A percentile compares a stretch with the other conserved stretches of the same genome.
These are phyloP conservation scores for Pyrenochaeta sp. DNA, from an alignment of 2,329 filamentous ascomycete genomes.

Conservation along the genomic window DNA sequence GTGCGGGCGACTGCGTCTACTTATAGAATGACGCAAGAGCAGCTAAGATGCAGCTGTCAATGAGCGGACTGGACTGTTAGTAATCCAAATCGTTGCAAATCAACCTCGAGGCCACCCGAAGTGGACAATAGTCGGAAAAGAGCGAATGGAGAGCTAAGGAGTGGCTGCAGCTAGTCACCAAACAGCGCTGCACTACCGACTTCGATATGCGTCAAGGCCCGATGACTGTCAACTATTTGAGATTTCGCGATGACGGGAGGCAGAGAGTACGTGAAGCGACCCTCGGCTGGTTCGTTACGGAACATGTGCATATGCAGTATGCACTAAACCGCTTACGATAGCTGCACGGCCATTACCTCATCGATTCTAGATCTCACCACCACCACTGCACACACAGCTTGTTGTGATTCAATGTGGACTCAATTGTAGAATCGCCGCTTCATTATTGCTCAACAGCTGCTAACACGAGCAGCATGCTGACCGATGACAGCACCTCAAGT, in stretches of 20 bases:
- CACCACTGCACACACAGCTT: constrained; percentile 12
- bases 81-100: constrained; percentile 36
- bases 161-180: constrained; percentile 1
- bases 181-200: constrained; percentile 1
- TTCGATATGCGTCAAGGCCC: constrained; percentile 11
- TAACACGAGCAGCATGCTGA: constrained; percentile 20
- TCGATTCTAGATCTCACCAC: constrained; percentile 20
- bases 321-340: constrained; percentile 25
- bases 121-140: constrained; percentile 5
- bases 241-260: constrained; percentile 31
- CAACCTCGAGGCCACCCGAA: constrained; percentile 4
- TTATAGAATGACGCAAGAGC: constrained; percentile 45
- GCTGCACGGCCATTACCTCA: constrained; percentile 32
- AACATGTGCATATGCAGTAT: constrained; percentile 21
- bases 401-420: constrained; percentile 1
- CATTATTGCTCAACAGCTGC: constrained; percentile 3
- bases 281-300: constrained; percentile 16
- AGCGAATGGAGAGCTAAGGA: constrained; percentile 13
- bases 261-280: constrained; percentile 17
- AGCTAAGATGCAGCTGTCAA: constrained; percentile 22
- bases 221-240: constrained; percentile 14
- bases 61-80: constrained; percentile 32
- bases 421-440: constrained; percentile 13
- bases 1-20: constrained; percentile 24
- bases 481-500: constrained; percentile 9